phyloP scores from a whole-genome alignment of 768 basidiomycete genomes.

The Trametes villosa region DNA sequence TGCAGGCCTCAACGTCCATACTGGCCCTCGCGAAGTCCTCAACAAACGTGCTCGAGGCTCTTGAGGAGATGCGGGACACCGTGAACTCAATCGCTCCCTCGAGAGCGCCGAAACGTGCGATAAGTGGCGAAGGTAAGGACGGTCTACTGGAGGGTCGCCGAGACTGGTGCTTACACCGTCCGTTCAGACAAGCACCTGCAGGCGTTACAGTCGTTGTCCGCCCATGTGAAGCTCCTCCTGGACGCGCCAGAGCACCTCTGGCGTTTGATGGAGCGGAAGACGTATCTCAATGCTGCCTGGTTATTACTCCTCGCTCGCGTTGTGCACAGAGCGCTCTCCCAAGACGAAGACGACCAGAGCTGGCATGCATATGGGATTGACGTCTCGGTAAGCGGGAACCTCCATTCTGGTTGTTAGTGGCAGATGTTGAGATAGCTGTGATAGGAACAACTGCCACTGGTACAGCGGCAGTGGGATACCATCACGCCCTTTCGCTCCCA shows the following conservation, averaged over 20 bases:
- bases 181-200: slow-evolving; percentile 74
- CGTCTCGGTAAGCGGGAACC: slow-evolving; percentile 52
- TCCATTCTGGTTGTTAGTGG: background rate
- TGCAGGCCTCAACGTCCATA: slow-evolving; percentile 86
- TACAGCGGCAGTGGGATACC: slow-evolving; percentile 92
- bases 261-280: slow-evolving; percentile 80
- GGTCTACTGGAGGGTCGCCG: background rate
- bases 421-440: background rate
- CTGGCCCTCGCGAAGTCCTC: slow-evolving; percentile 76
- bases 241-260: slow-evolving; percentile 93
- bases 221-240: slow-evolving; percentile 88
- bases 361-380: slow-evolving; percentile 66
- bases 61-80: slow-evolving; percentile 63
- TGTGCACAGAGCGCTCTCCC: slow-evolving; percentile 74
- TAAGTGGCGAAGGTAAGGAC: slow-evolving; percentile 45
- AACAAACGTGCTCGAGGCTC: slow-evolving; percentile 59
- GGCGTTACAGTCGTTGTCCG: slow-evolving; percentile 74
- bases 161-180: background rate
- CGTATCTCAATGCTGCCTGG: slow-evolving; percentile 85
- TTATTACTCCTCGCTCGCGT: slow-evolving; percentile 85
- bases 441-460: slow-evolving; percentile 85
- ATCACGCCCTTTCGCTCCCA: slow-evolving; percentile 87
- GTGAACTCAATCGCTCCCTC: slow-evolving; percentile 54
- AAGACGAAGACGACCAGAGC: slow-evolving; percentile 54
- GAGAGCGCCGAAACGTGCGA: slow-evolving; percentile 46